phyloP scores from a whole-genome alignment of 2,329 filamentous ascomycete genomes.

The Trichoderma afroharzianum region DNA sequence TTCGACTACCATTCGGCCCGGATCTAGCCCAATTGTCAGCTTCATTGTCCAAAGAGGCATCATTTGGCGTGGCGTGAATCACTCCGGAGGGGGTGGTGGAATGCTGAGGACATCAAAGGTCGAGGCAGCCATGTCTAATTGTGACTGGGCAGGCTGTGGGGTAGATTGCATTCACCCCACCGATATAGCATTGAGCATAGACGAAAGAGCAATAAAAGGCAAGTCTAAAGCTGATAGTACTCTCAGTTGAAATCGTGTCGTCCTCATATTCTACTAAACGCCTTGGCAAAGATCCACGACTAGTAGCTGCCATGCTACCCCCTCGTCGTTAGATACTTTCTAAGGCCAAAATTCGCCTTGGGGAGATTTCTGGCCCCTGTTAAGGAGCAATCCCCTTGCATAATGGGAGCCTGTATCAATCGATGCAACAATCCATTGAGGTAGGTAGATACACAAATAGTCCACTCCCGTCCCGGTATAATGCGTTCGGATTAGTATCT shows the following conservation, averaged over 20 bases:
- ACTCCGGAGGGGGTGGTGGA: background rate
- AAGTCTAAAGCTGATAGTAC: background rate
- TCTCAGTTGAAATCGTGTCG: background rate
- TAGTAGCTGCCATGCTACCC: background rate
- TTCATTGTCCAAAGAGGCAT: background rate
- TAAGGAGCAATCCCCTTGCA: background rate
- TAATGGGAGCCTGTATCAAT: background rate
- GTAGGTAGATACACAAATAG: background rate
- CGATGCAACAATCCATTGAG: background rate
- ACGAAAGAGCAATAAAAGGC: background rate
- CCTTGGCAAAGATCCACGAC: background rate
- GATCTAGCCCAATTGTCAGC: background rate
- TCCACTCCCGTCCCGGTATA: background rate
- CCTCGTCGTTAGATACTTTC: background rate
- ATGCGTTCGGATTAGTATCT: background rate
- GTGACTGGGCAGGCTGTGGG: background rate
- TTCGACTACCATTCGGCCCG: background rate
- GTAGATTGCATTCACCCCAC: background rate
- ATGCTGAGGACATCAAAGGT: background rate
- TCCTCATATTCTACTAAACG: background rate
- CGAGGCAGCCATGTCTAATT: background rate
- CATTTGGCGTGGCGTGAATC: background rate
- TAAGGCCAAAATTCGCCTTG: background rate
- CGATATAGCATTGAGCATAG: background rate
- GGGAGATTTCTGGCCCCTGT: background rate